A percentile compares a stretch with the other conserved stretches of the same genome.
Conservation (phyloP, 306 rosid species). For the Citrullus colocynthis region DNA sequence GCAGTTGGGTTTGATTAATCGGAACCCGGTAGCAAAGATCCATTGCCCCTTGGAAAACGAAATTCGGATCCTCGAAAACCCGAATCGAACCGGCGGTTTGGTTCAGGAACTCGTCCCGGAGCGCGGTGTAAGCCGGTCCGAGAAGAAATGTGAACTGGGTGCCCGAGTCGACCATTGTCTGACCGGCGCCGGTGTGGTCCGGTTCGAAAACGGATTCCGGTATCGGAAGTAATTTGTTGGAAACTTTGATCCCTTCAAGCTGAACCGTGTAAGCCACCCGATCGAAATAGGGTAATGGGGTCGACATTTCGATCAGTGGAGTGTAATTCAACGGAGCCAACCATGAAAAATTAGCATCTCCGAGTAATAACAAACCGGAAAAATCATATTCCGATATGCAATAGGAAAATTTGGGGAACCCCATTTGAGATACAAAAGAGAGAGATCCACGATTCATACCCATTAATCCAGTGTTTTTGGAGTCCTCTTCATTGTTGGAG, state of each 20-base stretch:
- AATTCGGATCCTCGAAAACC: constrained; percentile 46
- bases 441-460: constrained; percentile 84
- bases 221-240: constrained; percentile 28
- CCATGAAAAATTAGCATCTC: constrained; percentile 49
- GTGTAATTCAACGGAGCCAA: constrained; percentile 50
- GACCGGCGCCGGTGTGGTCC: constrained; percentile 86
- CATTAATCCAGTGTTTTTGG: constrained; percentile 62
- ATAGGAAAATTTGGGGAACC: constrained; percentile 61
- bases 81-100: constrained; percentile 22
- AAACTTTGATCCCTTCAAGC: constrained; percentile 42
- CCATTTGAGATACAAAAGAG: constrained; percentile 56
- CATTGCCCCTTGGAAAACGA: constrained; percentile 56
- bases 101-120: constrained; percentile 43
- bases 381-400: constrained; percentile 65
- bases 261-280: constrained; percentile 63
- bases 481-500: constrained; percentile 31
- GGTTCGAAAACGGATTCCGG: constrained; percentile 29
- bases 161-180: constrained; percentile 81
- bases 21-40: constrained; percentile 65
- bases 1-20: constrained; percentile 12
- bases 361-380: constrained; percentile 58
- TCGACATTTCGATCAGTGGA: constrained; percentile 40
- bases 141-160: constrained; percentile 81
- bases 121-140: constrained; percentile 40
- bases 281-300: constrained; percentile 65